Conservation (phyloP, 306 rosid genomes). For the Glycyrrhiza uralensis region DNA sequence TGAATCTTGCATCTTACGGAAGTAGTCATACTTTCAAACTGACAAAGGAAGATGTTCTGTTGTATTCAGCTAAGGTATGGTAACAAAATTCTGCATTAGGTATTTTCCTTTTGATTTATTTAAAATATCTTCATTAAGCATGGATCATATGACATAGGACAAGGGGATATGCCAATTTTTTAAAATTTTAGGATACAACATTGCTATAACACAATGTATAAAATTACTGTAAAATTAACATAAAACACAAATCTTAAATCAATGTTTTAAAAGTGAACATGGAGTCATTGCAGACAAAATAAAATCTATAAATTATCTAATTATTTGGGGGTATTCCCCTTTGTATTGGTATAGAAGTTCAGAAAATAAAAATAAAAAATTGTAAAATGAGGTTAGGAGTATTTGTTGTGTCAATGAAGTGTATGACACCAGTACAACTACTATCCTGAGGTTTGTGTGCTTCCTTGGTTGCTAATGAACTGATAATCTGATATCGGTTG, state of each 20-base stretch:
- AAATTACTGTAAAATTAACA: background rate
- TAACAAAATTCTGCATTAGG: background rate
- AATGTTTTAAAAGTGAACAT: background rate
- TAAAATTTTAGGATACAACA: background rate
- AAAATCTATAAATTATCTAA: background rate
- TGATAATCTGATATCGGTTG: background rate
- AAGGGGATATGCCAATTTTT: background rate
- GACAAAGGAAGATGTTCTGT: conserved; percentile 68
- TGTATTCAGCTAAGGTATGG: conserved; percentile 92
- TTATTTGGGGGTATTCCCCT: background rate
- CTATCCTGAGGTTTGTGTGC: background rate
- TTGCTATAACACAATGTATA: background rate
- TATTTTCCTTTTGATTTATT: background rate
- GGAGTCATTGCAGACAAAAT: background rate
- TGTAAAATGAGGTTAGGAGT: background rate
- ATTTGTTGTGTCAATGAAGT: background rate
- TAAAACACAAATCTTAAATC: background rate
- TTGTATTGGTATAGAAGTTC: background rate
- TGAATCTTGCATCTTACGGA: conserved; percentile 95
- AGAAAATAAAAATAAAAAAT: background rate
- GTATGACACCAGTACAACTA: background rate
- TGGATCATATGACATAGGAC: background rate
- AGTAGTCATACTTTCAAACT: conserved; percentile 83
- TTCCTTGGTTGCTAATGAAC: conserved; percentile 10
- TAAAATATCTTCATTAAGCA: background rate